Evolutionary conservation across 768 basidiomycete genomes (phyloP).

Genomic region (Cantharellus anzutake): DNA sequence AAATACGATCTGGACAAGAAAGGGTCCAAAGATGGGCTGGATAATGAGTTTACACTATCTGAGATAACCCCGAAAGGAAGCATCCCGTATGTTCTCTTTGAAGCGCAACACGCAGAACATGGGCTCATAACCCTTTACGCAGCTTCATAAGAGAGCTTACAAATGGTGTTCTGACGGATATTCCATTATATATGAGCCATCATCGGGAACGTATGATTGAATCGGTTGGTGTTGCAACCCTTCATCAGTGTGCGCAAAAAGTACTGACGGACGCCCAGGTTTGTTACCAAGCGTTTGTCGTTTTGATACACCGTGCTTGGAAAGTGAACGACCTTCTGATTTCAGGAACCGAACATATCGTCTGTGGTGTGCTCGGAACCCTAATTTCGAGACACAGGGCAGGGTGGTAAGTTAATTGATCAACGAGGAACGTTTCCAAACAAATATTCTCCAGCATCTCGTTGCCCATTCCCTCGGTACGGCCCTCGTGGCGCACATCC

Average conservation of each 20-base stretch:
- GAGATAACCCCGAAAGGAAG: conserved; percentile 25
- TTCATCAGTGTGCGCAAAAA: neutral
- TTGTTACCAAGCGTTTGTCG: conserved; percentile 17
- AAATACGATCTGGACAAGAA: conserved; percentile 19
- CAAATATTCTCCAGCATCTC: conserved; percentile 15
- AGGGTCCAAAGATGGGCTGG: conserved; percentile 19
- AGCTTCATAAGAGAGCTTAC: conserved; percentile 21
- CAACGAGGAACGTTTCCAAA: neutral
- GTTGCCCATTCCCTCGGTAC: conserved; percentile 26
- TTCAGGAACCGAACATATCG: conserved; percentile 22
- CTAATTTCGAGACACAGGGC: conserved; percentile 20
- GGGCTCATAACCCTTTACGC: neutral
- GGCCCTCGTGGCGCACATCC: conserved; percentile 22
- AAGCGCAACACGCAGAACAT: too few species aligned
- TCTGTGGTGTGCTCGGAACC: conserved; percentile 25
- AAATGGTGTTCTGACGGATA: conserved; percentile 24
- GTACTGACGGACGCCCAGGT: conserved; percentile 9
- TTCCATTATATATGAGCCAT: conserved; percentile 26
- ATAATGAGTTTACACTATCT: conserved; percentile 23
- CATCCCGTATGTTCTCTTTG: conserved; percentile 16
- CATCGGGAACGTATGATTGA: conserved; percentile 26
- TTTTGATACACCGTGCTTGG: neutral
- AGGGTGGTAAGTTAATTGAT: conserved; percentile 13
- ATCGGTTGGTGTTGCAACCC: conserved; percentile 14
- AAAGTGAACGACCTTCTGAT: conserved; percentile 1